phyloP scores from a whole-genome alignment of 2,329 filamentous ascomycete genomes.

The Nannizziopsis barbatae region DNA sequence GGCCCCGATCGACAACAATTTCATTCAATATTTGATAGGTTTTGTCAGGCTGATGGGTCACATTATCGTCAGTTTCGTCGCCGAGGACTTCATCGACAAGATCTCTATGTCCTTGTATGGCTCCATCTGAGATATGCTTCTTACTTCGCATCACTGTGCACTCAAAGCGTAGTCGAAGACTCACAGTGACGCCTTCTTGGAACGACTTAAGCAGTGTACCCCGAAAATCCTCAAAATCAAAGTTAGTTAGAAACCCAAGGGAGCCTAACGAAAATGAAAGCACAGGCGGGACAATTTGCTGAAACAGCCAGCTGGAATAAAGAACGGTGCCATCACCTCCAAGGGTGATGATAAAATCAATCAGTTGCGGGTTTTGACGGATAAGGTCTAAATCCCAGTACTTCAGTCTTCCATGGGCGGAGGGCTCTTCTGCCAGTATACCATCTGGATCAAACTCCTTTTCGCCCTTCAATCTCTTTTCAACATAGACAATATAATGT shows the following conservation, averaged over 20 bases:
- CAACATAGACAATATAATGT: constrained; percentile 67
- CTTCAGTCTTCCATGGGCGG: constrained; percentile 50
- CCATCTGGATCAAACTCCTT: constrained; percentile 62
- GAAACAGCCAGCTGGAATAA: constrained; percentile 94
- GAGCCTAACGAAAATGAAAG: constrained; percentile 85
- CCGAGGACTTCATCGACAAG: constrained; percentile 76
- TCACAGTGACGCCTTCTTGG: constrained; percentile 74
- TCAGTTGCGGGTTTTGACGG: constrained; percentile 64
- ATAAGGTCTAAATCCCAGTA: constrained; percentile 81
- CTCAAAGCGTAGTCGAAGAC: constrained; percentile 78
- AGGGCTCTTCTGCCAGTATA: constrained; percentile 52
- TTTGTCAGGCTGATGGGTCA: constrained; percentile 73
- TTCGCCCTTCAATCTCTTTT: constrained; percentile 61
- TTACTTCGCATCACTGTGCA: constrained; percentile 73
- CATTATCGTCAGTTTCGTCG: constrained; percentile 69
- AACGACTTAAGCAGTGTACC: constrained; percentile 62
- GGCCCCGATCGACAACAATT: constrained; percentile 88
- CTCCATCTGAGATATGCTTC: constrained; percentile 21
- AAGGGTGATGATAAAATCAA: constrained; percentile 86
- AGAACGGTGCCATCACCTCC: constrained; percentile 95
- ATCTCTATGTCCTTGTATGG: constrained; percentile 44
- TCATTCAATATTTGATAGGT: constrained; percentile 91
- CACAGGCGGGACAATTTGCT: constrained; percentile 85
- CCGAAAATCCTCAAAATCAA: constrained; percentile 70
- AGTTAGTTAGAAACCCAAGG: constrained; percentile 90